Evolutionary conservation across 2,329 filamentous ascomycete species (phyloP).

Genomic region (Thielaviopsis ethacetica): DNA sequence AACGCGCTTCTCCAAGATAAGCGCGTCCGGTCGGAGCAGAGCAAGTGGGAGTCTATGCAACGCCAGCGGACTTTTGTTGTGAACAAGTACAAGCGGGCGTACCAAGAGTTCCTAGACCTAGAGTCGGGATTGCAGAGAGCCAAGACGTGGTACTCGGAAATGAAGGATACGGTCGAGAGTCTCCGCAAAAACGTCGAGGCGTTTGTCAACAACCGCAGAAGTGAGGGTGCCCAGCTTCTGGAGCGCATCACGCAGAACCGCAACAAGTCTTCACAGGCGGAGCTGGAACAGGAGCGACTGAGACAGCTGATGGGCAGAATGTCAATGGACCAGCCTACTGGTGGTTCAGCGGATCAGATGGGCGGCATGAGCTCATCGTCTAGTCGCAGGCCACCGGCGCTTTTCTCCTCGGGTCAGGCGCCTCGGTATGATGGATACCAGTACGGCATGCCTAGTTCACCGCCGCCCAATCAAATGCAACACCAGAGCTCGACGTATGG

Average conservation of each 20-base stretch:
- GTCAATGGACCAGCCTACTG: slow-evolving; percentile 53
- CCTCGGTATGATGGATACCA: slow-evolving; percentile 40
- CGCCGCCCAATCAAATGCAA: slow-evolving; percentile 31
- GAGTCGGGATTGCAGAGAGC: slow-evolving; percentile 73
- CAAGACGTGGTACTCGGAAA: slow-evolving; percentile 86
- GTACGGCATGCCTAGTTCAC: slow-evolving; percentile 42
- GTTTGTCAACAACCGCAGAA: slow-evolving; percentile 86
- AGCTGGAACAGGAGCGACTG: slow-evolving; percentile 74
- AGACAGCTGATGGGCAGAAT: slow-evolving; percentile 89
- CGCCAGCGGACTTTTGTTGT: slow-evolving; percentile 68
- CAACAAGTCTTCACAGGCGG: slow-evolving; percentile 42
- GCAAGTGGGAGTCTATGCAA: slow-evolving; percentile 80
- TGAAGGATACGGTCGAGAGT: slow-evolving; percentile 86
- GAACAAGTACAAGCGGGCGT: slow-evolving; percentile 75
- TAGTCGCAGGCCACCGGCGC: slow-evolving; percentile 21
- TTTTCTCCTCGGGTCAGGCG: slow-evolving; percentile 31
- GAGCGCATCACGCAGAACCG: slow-evolving; percentile 63
- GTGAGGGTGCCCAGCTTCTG: slow-evolving; percentile 80
- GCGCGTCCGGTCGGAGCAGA: slow-evolving; percentile 82
- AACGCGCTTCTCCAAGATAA: slow-evolving; percentile 84
- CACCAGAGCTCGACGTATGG: slow-evolving; percentile 19
- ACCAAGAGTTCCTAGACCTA: slow-evolving; percentile 83
- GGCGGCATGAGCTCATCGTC: slow-evolving; percentile 14
- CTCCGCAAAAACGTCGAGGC: slow-evolving; percentile 90
- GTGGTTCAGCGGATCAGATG: slow-evolving; percentile 19